These are phyloP conservation scores for Sisymbrium altissimum DNA, from an alignment of 345 rosid species.

Conservation along the genomic window DNA sequence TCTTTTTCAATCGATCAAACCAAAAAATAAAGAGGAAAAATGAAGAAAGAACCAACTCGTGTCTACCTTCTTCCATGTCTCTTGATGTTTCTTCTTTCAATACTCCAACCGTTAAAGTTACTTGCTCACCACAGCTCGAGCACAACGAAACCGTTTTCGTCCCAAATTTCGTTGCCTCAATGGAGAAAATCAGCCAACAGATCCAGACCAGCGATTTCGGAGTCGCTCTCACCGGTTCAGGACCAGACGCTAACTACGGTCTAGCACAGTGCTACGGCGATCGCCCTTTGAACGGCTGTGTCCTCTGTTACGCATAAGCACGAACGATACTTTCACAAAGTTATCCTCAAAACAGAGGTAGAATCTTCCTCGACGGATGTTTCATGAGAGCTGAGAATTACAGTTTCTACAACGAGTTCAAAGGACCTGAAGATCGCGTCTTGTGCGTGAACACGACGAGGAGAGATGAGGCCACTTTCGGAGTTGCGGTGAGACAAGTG, in stretches of 20 bases:
- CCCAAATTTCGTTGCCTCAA: conserved; percentile 68
- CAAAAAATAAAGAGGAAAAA: too few species aligned
- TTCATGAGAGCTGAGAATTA: conserved; percentile 92
- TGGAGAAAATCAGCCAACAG: conserved; percentile 78
- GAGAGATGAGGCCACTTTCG: conserved; percentile 38
- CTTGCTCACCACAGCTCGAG: conserved; percentile 47
- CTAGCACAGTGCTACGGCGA: conserved; percentile 91
- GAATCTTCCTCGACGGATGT: conserved; percentile 88
- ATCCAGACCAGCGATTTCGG: conserved; percentile 62
- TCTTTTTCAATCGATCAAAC: not conserved
- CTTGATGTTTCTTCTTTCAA: conserved; percentile 5
- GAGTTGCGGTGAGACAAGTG: conserved; percentile 48
- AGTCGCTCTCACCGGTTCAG: conserved; percentile 58
- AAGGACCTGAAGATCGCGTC: conserved; percentile 51
- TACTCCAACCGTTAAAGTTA: conserved; percentile 32
- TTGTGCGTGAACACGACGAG: conserved; percentile 66
- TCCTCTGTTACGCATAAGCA: conserved; percentile 86
- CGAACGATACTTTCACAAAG: conserved; percentile 82
- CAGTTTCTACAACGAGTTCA: conserved; percentile 65
- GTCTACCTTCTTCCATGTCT: conserved; percentile 22
- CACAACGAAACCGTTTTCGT: conserved; percentile 60
- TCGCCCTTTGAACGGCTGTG: conserved; percentile 74
- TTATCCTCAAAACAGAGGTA: conserved; percentile 73
- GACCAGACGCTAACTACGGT: conserved; percentile 67
- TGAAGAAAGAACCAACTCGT: conserved; percentile 24